Evolutionary conservation across 768 basidiomycete genomes (phyloP).

Genomic region (Asterophora lycoperdoides): DNA sequence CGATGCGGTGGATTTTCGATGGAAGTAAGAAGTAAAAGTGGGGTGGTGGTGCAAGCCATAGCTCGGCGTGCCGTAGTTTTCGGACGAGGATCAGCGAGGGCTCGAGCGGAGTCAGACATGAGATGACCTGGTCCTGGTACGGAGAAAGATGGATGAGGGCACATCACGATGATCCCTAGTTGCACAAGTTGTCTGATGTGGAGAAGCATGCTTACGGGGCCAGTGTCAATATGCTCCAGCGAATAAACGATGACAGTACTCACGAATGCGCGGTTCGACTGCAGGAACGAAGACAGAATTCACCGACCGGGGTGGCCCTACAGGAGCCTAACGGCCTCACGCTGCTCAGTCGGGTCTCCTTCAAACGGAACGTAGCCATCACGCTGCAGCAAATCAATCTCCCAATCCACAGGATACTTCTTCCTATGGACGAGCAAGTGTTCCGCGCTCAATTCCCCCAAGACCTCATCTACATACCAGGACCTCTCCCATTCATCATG

Average conservation of each 20-base stretch:
- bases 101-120: too few relatives aligned
- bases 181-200: too few relatives aligned
- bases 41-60: too few relatives aligned
- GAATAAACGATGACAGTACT: neutral
- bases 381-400: conserved; percentile 24
- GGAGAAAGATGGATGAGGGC: too few relatives aligned
- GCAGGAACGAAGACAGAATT: neutral
- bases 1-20: too few relatives aligned
- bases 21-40: too few relatives aligned
- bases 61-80: too few relatives aligned
- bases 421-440: neutral
- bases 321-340: conserved; percentile 5
- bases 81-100: too few relatives aligned
- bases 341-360: conserved; percentile 14
- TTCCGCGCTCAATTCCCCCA: conserved; percentile 1
- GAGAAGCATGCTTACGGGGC: neutral
- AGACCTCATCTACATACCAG: neutral
- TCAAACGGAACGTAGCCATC: conserved; percentile 17
- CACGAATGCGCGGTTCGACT: conserved; percentile 9
- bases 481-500: neutral
- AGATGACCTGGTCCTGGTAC: too few relatives aligned
- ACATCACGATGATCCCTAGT: too few relatives aligned
- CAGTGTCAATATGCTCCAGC: neutral
- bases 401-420: conserved; percentile 18
- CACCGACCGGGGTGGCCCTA: neutral